These are phyloP conservation scores for Coemansia sp. DNA, from an alignment of 192 early-diverging fungal genomes.

Conservation along the genomic window DNA sequence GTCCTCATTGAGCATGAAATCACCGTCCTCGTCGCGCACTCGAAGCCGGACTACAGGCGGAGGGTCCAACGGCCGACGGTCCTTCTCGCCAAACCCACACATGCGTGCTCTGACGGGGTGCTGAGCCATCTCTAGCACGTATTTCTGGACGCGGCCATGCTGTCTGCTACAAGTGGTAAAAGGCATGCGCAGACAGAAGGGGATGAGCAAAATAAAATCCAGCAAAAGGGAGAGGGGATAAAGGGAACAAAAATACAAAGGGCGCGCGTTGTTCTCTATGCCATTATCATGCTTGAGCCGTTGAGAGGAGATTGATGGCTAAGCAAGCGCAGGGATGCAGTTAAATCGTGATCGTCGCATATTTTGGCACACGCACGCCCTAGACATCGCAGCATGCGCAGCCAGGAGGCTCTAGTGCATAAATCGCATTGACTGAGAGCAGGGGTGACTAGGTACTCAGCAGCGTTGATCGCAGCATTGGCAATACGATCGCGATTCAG, in stretches of 20 bases:
- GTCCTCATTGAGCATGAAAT: constrained; percentile 57
- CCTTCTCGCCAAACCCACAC: constrained; percentile 80
- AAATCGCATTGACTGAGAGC: neutral
- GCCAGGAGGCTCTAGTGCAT: neutral
- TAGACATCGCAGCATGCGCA: neutral
- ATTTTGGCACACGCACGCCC: constrained; percentile 1
- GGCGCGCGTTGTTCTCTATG: neutral
- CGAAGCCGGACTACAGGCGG: constrained; percentile 66
- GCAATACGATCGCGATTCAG: neutral
- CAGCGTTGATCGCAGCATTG: neutral
- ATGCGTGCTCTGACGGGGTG: constrained; percentile 71
- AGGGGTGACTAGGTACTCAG: neutral
- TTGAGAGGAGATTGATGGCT: neutral
- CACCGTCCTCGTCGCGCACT: constrained; percentile 55
- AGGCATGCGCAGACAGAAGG: neutral
- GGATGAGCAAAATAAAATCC: neutral
- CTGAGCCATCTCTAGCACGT: constrained; percentile 63
- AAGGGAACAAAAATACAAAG: neutral
- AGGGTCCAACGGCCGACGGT: constrained; percentile 66
- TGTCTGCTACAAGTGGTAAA: constrained; percentile 22
- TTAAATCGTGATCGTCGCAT: neutral
- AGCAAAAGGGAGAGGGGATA: neutral
- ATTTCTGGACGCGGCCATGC: constrained; percentile 54
- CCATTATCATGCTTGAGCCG: neutral
- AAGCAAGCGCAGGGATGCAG: neutral